Evolutionary conservation across 2,329 filamentous ascomycete genomes (phyloP).

Genomic region (Hymenotorrendiella dingleyae): DNA sequence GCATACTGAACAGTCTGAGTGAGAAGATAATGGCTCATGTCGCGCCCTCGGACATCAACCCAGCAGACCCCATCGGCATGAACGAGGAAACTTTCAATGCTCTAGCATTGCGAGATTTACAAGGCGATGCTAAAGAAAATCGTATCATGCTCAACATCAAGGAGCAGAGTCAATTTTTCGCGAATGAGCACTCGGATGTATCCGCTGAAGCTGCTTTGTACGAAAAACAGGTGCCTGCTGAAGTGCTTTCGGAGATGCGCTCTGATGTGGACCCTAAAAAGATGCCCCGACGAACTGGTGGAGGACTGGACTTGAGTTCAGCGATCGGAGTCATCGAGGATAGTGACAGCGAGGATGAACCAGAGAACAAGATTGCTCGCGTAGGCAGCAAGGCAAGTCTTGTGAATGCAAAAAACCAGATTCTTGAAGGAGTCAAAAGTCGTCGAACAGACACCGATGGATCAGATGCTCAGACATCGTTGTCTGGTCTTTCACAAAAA

Average conservation of each 20-base stretch:
- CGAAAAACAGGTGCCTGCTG: constrained; percentile 61
- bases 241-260: constrained; percentile 61
- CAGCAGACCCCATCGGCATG: constrained; percentile 57
- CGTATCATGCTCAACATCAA: constrained; percentile 81
- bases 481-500: constrained; percentile 39
- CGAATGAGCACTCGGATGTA: constrained; percentile 42
- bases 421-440: constrained; percentile 59
- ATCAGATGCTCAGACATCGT: constrained; percentile 23
- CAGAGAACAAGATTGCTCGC: constrained; percentile 44
- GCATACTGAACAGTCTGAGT: constrained; percentile 82
- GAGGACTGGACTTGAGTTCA: constrained; percentile 53
- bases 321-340: constrained; percentile 66
- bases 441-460: constrained; percentile 55
- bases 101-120: constrained; percentile 74
- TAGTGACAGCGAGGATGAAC: constrained; percentile 61
- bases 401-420: constrained; percentile 56
- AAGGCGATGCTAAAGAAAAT: constrained; percentile 65
- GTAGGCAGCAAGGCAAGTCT: constrained; percentile 68
- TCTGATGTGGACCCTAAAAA: constrained; percentile 48
- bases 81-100: constrained; percentile 71
- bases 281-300: constrained; percentile 42
- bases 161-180: constrained; percentile 80
- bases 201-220: constrained; percentile 43
- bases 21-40: constrained; percentile 92
- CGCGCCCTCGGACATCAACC: constrained; percentile 67